These are phyloP conservation scores for Colletotrichum somersetense DNA, from an alignment of 2,329 filamentous ascomycete species.

Conservation along the genomic window DNA sequence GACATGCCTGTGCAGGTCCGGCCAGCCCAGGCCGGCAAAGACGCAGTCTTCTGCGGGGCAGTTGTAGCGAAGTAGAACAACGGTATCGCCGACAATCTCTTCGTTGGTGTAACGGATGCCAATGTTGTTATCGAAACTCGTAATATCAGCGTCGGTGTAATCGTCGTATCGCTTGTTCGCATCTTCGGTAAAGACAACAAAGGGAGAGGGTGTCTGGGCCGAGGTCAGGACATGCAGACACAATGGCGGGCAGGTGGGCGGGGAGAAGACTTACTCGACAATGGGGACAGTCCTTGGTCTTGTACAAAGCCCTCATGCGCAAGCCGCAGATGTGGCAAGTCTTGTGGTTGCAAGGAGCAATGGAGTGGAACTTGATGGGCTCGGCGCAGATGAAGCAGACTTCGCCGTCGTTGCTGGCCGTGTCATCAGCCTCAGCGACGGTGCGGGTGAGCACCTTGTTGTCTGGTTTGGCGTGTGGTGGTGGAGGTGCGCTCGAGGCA, in stretches of 20 bases:
- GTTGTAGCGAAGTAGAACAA: conserved; percentile 91
- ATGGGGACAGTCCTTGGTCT: conserved; percentile 96
- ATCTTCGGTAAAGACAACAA: conserved; percentile 94
- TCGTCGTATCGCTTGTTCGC: conserved; percentile 85
- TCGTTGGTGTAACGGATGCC: conserved; percentile 92
- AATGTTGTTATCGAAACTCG: conserved; percentile 83
- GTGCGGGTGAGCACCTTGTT: conserved; percentile 44
- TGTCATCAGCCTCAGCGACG: conserved; percentile 49
- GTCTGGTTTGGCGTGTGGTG: conserved; percentile 21
- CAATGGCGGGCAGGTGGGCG: background rate
- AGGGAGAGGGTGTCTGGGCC: conserved; percentile 74
- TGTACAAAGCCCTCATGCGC: conserved; percentile 92
- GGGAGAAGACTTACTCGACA: conserved; percentile 75
- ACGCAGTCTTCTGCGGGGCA: conserved; percentile 87
- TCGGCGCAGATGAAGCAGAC: conserved; percentile 99
- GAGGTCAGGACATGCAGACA: conserved; percentile 42
- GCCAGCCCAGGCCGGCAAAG: conserved; percentile 79
- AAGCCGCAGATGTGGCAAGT: conserved; percentile 97
- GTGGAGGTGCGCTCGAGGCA: conserved; percentile 14
- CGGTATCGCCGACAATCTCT: conserved; percentile 91
- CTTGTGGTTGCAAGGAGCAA: conserved; percentile 94
- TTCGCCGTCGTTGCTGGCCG: conserved; percentile 75
- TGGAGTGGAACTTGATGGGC: conserved; percentile 85
- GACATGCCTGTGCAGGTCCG: conserved; percentile 78
- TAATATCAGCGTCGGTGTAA: conserved; percentile 80